Percentiles rank a stretch among this genome's conserved stretches.
Evolutionary conservation across 805 yeast genomes (phyloP).

Genomic region (Kluyveromyces nonfermentans): DNA sequence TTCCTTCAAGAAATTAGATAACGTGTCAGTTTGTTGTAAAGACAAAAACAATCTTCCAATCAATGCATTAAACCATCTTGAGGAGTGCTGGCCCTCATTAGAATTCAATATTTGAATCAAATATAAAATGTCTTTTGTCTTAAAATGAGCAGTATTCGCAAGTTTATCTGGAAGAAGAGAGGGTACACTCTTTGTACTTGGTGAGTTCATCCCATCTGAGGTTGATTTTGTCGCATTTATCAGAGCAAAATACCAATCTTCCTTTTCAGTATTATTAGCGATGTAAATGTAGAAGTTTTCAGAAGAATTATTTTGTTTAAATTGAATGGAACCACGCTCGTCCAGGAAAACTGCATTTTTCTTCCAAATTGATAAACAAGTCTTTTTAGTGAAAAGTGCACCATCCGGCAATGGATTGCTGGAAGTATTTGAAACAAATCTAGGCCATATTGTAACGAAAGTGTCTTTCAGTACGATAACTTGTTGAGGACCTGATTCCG

Average conservation of each 20-base stretch:
- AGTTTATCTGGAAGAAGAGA: constrained; percentile 46
- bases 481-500: constrained; percentile 45
- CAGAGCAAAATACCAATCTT: constrained; percentile 85
- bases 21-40: constrained; percentile 58
- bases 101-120: constrained; percentile 72
- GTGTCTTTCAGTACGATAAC: constrained; percentile 68
- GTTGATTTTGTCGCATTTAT: constrained; percentile 61
- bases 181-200: constrained; percentile 18
- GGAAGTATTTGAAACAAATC: constrained; percentile 31
- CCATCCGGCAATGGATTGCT: constrained; percentile 43
- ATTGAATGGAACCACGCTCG: constrained; percentile 8
- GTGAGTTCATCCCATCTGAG: constrained; percentile 10
- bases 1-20: constrained; percentile 47
- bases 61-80: constrained; percentile 87
- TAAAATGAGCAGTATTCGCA: constrained; percentile 68
- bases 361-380: constrained; percentile 66
- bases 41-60: constrained; percentile 76
- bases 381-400: constrained; percentile 67
- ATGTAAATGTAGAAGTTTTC: constrained; percentile 54
- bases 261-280: constrained; percentile 74
- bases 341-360: constrained; percentile 24
- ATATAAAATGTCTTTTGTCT: constrained; percentile 60
- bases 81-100: constrained; percentile 70
- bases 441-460: constrained; percentile 80
- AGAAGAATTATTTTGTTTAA: constrained; percentile 7